A percentile compares a stretch with the other conserved stretches of the same genome.
These are phyloP conservation scores for Curvularia verruculosa DNA, from an alignment of 2,329 filamentous ascomycete genomes.

Conservation along the genomic window DNA sequence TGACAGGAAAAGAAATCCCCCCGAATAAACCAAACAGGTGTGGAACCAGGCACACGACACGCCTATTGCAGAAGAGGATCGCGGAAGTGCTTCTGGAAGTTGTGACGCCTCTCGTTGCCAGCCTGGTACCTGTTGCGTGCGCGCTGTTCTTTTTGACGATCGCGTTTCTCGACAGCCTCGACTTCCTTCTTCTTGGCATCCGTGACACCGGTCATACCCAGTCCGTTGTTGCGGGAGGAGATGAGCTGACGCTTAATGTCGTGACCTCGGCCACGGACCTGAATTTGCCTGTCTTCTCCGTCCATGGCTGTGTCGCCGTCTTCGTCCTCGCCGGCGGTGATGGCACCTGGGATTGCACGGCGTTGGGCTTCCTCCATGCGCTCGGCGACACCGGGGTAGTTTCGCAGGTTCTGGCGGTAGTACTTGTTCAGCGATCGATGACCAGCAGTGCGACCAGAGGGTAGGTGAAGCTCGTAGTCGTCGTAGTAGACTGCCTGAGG, in stretches of 20 bases:
- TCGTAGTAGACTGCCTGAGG: conserved; percentile 83
- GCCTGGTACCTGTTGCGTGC: conserved; percentile 66
- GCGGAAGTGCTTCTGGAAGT: conserved; percentile 78
- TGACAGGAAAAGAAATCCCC: background rate
- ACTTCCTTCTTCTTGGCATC: conserved; percentile 76
- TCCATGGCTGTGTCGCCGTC: conserved; percentile 47
- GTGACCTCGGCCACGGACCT: conserved; percentile 40
- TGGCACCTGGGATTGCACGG: conserved; percentile 48
- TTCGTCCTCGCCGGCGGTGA: conserved; percentile 59
- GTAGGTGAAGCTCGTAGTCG: conserved; percentile 92
- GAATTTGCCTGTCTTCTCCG: conserved; percentile 23
- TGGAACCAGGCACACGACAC: background rate
- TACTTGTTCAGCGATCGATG: conserved; percentile 88
- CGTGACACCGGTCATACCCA: conserved; percentile 78
- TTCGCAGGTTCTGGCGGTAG: conserved; percentile 89
- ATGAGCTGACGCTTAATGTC: conserved; percentile 50
- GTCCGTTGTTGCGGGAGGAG: conserved; percentile 73
- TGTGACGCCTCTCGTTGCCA: conserved; percentile 73
- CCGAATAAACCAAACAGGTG: background rate
- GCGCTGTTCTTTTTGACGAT: conserved; percentile 68
- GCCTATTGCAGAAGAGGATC: conserved; percentile 61
- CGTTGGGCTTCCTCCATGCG: conserved; percentile 67
- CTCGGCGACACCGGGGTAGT: conserved; percentile 80
- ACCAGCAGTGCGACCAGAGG: conserved; percentile 85
- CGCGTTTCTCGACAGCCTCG: conserved; percentile 69